Evolutionary conservation across 2,329 filamentous ascomycete genomes (phyloP), one percentile per base, ranked within the genome.

Genomic region (Hymenoscyphus repandus): DNA sequence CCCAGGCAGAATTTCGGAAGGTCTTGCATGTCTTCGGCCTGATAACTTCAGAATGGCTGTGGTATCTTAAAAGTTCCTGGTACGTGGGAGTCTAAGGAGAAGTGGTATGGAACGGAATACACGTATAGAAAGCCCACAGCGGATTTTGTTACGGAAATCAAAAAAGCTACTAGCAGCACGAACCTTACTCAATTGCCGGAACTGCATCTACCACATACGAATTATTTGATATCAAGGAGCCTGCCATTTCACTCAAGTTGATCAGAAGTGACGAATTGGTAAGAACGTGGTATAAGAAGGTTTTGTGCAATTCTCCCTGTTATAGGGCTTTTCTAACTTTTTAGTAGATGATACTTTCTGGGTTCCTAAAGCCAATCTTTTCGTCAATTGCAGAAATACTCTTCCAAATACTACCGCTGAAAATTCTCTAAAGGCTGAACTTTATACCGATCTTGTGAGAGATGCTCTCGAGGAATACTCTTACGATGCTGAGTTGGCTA

Each of bases 81-180:
- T 0, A 78, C 82, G 46, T 96, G 90, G 88, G 79, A 95, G 57
- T 73, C 85, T 66, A 95, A 87, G 65, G 93, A 99, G 72, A 90
- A 91, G 66, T 99, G 93, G 93, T 99, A 99, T 62, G 92, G 92
- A 6, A 99, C 93, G 0, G 91, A 97, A 64, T 95, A 96, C 70
- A 88, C 83, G 56, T 78, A 85, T 31, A 87, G 95, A 64, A 86
- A 83, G 64, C 88, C 99, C 33, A 84, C 91, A 0, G 66, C 77
- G 12, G 83, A 90, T 15, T 85, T 96, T 60, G 74, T 95, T 66
- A 72, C 76, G 9, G 83, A 89, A 45, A 76, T 96, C 54, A 75
- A 79, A 47, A 70, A 78, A 53, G 88, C 89, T 1, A 75, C 80
- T 30, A 70, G 79, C 1, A 78, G 78, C 39, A 72, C 79, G 1